phyloP scores from a whole-genome alignment of 257 asterid species.

The Gentiana dahurica region DNA sequence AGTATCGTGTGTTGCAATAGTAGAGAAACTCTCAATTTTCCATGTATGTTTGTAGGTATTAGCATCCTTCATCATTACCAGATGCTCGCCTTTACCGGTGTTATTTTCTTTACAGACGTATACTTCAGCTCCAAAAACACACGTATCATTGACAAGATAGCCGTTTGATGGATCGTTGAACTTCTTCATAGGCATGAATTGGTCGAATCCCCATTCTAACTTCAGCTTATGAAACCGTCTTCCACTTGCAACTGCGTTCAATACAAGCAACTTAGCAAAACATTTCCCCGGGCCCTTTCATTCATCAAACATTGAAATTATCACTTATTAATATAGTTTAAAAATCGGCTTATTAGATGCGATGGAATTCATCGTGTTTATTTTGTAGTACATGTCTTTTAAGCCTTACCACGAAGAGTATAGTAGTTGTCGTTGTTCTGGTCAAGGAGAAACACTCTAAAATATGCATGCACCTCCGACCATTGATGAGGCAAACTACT shows the following conservation, averaged over 20 bases:
- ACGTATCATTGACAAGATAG: constrained; percentile 37
- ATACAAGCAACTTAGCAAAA: background rate
- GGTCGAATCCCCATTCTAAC: constrained; percentile 48
- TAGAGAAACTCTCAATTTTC: constrained; percentile 28
- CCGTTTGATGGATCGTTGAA: constrained; percentile 45
- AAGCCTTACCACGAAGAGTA: constrained; percentile 31
- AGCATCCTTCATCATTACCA: constrained; percentile 51
- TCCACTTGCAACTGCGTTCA: constrained; percentile 27
- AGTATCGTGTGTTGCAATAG: constrained; percentile 15
- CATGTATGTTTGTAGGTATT: constrained; percentile 29
- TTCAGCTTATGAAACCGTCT: constrained; percentile 46
- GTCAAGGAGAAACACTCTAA: constrained; percentile 48
- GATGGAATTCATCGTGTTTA: too few species aligned
- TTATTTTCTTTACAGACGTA: constrained; percentile 34
- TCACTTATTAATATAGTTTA: too few species aligned
- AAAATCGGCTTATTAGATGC: too few species aligned
- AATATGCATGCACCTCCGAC: constrained; percentile 44
- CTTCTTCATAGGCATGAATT: constrained; percentile 33
- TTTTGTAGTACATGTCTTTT: background rate
- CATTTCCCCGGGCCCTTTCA: too few species aligned
- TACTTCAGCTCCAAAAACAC: constrained; percentile 60
- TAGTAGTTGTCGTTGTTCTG: constrained; percentile 52
- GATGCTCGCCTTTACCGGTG: constrained; percentile 35
- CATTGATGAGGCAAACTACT: constrained; percentile 23
- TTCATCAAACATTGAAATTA: too few species aligned